Evolutionary conservation across 768 basidiomycete genomes (phyloP), one percentile per base, ranked within the genome.

Genomic region (Austroboletus festivus): DNA sequence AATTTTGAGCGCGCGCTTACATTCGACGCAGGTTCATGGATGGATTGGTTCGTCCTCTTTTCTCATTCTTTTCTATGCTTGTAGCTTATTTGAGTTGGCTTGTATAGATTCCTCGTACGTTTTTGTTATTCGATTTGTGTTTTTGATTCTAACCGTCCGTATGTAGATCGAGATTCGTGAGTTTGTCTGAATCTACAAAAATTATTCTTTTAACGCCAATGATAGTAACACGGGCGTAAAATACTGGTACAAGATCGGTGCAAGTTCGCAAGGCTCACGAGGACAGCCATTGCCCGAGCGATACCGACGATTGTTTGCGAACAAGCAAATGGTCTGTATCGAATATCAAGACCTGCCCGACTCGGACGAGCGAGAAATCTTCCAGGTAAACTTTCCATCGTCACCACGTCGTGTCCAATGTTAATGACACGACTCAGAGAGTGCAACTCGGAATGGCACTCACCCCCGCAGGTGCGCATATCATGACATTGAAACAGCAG

Each of bases 261-360:
- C 41, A 26, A 39, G 33, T 1, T 21, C 46, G 22, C 53, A 58
- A 9, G 30, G 38, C 4, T 42, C 39, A 8, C 55, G 62, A 44
- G 65, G 67, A 8, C 65, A 63, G 26, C 46, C 77, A 1, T 69
- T 88, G 0, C 83, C 83, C 0, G 74, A 75, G 0, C 76, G 72
- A 44, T 83, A 81, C 56, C 74, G 70, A 46, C 79, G 75, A 13
- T 33, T 81, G 1, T 90, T 90, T 53, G 70, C 77, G 16, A 83
- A 81, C 56, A 90, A 90, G 63, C 85, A 87, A 52, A 76, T 92
- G 18, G 83, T 86, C 2, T 91, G 89, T 54, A 79, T 89, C n/a
- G 89, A 91, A 60, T 91, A 85, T 53, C 70, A 75, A 48, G 79
- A 81, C 37, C 71, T 86, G 8, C 68, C 69, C 0, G 81, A 81